phyloP scores from a whole-genome alignment of 441 rosid genomes.

The Erodium moschatum region DNA sequence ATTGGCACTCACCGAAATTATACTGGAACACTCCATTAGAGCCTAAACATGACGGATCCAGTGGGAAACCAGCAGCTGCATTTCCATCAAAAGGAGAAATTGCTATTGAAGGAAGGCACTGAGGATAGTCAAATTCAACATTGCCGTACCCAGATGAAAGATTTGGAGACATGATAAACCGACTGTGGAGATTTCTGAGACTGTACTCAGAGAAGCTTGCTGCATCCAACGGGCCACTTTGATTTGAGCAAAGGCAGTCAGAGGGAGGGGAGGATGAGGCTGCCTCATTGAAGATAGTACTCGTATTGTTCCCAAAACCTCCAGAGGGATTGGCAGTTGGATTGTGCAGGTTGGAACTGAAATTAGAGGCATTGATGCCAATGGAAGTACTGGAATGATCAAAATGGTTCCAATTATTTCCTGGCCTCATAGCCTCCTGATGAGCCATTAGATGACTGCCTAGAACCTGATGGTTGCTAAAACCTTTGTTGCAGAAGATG shows the following conservation, averaged over 20 bases:
- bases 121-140: conserved; percentile 16
- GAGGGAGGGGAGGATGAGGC: conserved; percentile 4
- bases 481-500: conserved; percentile 23
- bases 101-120: conserved; percentile 10
- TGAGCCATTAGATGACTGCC: conserved; percentile 27
- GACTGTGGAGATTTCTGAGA: conserved; percentile 19
- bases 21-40: conserved; percentile 14
- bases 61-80: conserved; percentile 14
- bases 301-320: conserved; percentile 8
- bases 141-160: conserved; percentile 6
- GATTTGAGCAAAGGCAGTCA: neutral
- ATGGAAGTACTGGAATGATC: conserved; percentile 9
- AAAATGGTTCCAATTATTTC: conserved; percentile 13
- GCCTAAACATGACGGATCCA: conserved; percentile 17
- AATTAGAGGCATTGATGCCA: conserved; percentile 6
- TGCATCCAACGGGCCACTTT: conserved; percentile 9
- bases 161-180: conserved; percentile 9
- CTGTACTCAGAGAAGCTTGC: conserved; percentile 18
- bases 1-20: conserved; percentile 6
- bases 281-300: conserved; percentile 6
- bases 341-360: neutral
- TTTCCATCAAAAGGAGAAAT: conserved; percentile 10
- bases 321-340: conserved; percentile 18
- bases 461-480: conserved; percentile 22
- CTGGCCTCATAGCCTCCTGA: conserved; percentile 15